Evolutionary conservation across 805 yeast species (phyloP).

Genomic region (Suhomyces faveliae): DNA sequence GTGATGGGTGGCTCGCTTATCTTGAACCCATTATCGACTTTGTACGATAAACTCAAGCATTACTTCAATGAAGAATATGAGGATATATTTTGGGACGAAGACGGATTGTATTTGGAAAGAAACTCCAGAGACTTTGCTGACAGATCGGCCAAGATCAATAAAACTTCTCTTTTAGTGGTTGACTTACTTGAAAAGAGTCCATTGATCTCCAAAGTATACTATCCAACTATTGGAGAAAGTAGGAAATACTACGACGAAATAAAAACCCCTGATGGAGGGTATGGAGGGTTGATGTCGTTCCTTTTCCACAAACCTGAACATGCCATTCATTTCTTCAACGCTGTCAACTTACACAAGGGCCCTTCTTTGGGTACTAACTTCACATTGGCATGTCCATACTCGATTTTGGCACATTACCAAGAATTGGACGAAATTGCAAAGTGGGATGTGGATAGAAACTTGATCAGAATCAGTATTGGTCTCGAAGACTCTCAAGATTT

Average conservation of each 20-base stretch:
- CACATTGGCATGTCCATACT: constrained; percentile 86
- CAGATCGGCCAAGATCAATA: constrained; percentile 58
- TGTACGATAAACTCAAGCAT: constrained; percentile 49
- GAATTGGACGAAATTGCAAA: constrained; percentile 76
- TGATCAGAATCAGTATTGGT: constrained; percentile 83
- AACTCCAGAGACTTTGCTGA: constrained; percentile 85
- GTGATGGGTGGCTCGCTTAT: constrained; percentile 93
- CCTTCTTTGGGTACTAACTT: constrained; percentile 91
- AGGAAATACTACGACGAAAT: constrained; percentile 67
- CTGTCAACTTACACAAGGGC: constrained; percentile 71
- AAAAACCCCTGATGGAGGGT: constrained; percentile 72
- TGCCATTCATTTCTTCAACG: constrained; percentile 74
- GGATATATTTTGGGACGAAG: constrained; percentile 89
- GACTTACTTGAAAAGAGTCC: constrained; percentile 49
- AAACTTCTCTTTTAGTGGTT: constrained; percentile 54
- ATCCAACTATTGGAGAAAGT: constrained; percentile 62
- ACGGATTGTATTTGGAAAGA: constrained; percentile 86
- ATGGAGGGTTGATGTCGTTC: constrained; percentile 82
- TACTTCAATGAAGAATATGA: constrained; percentile 54
- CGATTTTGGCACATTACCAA: constrained; percentile 79
- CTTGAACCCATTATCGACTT: constrained; percentile 62
- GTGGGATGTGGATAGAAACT: constrained; percentile 78
- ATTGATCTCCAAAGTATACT: constrained; percentile 62
- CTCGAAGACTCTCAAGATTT: constrained; percentile 69
- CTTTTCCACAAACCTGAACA: constrained; percentile 61